Conservation (phyloP, 306 rosid species). For the Vachellia collinsii region DNA sequence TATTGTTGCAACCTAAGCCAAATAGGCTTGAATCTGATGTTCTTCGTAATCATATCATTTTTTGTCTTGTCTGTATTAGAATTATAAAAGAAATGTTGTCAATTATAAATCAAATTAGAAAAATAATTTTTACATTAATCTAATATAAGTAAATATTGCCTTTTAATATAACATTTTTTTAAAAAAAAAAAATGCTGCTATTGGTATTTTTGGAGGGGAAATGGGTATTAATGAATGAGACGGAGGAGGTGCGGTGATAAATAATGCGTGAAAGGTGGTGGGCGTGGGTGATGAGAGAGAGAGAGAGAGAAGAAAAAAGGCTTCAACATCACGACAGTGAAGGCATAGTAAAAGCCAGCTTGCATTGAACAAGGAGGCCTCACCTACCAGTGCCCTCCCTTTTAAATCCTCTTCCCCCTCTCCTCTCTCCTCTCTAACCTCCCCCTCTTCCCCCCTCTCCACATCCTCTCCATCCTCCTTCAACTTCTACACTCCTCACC, state of each 20-base stretch:
- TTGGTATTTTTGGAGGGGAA: too few relatives aligned
- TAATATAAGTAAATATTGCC: too few relatives aligned
- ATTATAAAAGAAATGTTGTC: too few relatives aligned
- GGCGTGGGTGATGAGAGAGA: background rate
- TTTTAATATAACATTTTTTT: too few relatives aligned
- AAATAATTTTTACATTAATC: too few relatives aligned
- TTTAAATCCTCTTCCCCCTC: conserved; percentile 28
- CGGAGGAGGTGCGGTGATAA: background rate
- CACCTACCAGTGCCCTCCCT: conserved; percentile 64
- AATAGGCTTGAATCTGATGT: too few relatives aligned
- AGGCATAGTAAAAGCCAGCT: conserved; percentile 83
- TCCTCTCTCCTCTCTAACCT: background rate
- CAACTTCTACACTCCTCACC: background rate
- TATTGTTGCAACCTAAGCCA: too few relatives aligned
- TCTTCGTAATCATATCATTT: too few relatives aligned
- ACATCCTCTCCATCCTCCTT: background rate
- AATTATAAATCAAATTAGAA: too few relatives aligned
- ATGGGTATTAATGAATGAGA: background rate
- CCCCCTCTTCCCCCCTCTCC: background rate
- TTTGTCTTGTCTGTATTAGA: too few relatives aligned
- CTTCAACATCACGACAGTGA: conserved; percentile 78
- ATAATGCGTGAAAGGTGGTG: background rate
- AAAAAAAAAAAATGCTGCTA: too few relatives aligned
- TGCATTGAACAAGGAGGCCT: conserved; percentile 87
- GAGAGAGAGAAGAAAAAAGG: conserved; percentile 38